A percentile compares a stretch with the other conserved stretches of the same genome.
These are phyloP conservation scores for Carex scoparia DNA, from an alignment of 176 grass and related monocot genomes.

Conservation along the genomic window DNA sequence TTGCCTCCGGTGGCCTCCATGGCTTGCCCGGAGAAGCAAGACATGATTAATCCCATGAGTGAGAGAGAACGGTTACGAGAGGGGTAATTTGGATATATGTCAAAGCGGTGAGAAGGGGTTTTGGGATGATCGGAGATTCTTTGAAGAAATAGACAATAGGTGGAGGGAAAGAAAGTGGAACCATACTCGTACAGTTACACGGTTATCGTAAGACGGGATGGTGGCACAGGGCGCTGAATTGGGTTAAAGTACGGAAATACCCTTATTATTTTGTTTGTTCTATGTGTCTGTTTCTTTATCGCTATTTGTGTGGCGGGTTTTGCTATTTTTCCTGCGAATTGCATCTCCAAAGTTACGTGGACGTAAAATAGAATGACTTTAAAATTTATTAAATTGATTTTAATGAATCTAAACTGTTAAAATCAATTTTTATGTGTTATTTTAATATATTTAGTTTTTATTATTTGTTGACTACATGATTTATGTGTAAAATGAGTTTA, in stretches of 20 bases:
- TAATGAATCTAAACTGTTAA: too few species aligned
- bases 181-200: not conserved
- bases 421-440: too few species aligned
- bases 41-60: slow-evolving; percentile 56
- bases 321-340: too few species aligned
- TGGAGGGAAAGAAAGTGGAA: slow-evolving; percentile 2
- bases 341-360: too few species aligned
- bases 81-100: not conserved
- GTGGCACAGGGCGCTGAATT: too few species aligned
- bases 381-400: too few species aligned
- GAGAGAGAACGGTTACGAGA: not conserved
- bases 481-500: too few species aligned
- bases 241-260: too few species aligned
- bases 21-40: slow-evolving; percentile 48
- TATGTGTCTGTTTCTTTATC: not conserved
- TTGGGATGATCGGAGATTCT: not conserved
- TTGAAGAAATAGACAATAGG: not conserved
- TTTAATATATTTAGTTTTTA: too few species aligned
- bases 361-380: too few species aligned
- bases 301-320: not conserved
- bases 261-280: too few species aligned
- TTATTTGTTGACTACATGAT: too few species aligned
- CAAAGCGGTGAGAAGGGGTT: not conserved
- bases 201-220: not conserved
- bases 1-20: not conserved